Evolutionary conservation across 768 basidiomycete genomes (phyloP), one percentile per base, ranked within the genome.

Genomic region (Trametes sanguinea): DNA sequence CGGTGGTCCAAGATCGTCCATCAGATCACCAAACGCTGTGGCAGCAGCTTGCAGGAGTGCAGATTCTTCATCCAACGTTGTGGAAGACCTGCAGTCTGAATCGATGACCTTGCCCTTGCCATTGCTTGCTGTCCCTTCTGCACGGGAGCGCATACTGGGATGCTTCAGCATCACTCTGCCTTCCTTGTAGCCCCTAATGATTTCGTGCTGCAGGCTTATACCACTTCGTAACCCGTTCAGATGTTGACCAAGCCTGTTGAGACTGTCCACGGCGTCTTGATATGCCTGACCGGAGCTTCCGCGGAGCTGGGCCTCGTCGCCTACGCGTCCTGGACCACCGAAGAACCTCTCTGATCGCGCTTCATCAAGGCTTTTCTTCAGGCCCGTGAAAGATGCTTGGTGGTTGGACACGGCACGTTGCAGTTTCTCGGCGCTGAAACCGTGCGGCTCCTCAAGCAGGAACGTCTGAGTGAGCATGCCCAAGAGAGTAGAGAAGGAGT

Each of bases 161-260:
- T 68, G 71, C 55, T 65, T 69, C 32, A 81, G 57, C 11, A 75
- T 66, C n/a, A 81, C 51, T 57, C 76, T 82, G n/a, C 78, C 80
- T 3, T 80, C 77, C 5, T 76, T 64, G 46, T 79, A 74, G 1
- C 90, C 89, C 66, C 83, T 83, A 13, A 89, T 84, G 32, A 98
- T 73, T 51, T 95, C 92, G 63, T 89, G 86, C 71, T 98, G 95
- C 39, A 98, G 74, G 37, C 84, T 82, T 6, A 89, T 93, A 1
- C 94, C 91, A 60, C 90, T 87, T 50, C 96, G 77, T 61, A 98
- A 77, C 29, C 96, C 95, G 58, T 89, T 95, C 42, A 99, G 75
- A 76, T 98, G 95, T 70, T 99, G 96, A 1, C 93, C 97, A 4
- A 99, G 83, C 16, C 94, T 80, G 61, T 91, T 95, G 68, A 99